Conservation (phyloP, 345 rosid species). For the Citrus maxima region DNA sequence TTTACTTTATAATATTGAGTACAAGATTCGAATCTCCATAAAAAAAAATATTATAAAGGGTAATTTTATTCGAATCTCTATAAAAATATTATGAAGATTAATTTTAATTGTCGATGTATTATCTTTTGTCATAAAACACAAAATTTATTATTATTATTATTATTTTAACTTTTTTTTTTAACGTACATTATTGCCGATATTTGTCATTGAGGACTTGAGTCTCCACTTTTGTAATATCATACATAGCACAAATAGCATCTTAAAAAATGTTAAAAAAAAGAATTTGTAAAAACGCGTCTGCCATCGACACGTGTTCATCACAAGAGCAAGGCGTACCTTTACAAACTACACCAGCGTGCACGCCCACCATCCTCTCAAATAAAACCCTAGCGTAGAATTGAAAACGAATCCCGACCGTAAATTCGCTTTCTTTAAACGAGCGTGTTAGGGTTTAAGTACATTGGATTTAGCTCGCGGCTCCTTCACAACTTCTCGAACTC, state of each 20-base stretch:
- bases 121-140: no score
- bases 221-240: no score
- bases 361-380: not conserved
- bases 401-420: slow-evolving; percentile 22
- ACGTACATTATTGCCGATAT: no score
- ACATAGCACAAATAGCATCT: no score
- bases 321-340: not conserved
- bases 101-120: no score
- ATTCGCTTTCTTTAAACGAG: not conserved
- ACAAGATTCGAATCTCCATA: fast-evolving
- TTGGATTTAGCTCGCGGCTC: not conserved
- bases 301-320: not conserved
- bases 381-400: not conserved
- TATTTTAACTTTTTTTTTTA: no score
- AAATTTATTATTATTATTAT: no score
- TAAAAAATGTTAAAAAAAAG: no score
- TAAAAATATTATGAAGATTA: no score
- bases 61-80: fast-evolving
- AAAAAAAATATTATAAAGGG: fast-evolving
- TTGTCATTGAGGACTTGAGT: no score
- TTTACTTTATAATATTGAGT: no score
- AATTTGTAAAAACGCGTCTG: no score
- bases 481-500: not conserved
- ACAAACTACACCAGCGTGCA: not conserved
- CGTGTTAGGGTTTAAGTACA: slow-evolving; percentile 31